phyloP scores from a whole-genome alignment of 352 stramenopile species.

The Aphanomyces astaci region DNA sequence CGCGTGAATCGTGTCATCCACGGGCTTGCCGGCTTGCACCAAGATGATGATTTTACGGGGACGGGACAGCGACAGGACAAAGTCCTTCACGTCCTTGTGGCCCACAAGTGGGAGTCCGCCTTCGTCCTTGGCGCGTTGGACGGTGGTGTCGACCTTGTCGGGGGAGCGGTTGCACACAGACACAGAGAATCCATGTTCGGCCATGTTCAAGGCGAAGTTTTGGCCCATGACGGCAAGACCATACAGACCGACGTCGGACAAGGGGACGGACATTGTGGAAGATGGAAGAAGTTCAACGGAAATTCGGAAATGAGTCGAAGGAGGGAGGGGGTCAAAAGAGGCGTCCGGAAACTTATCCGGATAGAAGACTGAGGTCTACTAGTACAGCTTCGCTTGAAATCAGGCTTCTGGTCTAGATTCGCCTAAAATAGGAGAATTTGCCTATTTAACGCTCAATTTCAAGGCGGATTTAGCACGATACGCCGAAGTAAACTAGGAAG shows the following conservation, averaged over 20 bases:
- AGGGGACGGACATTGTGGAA: conserved; percentile 35
- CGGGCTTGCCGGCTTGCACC: conserved; percentile 96
- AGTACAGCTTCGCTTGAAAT: background rate
- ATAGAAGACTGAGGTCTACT: background rate
- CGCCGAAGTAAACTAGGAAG: background rate
- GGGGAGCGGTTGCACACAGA: conserved; percentile 97
- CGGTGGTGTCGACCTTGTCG: conserved; percentile 94
- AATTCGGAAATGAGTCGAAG: conserved; percentile 19
- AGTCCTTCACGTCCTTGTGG: conserved; percentile 89
- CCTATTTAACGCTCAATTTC: background rate
- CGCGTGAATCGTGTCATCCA: conserved; percentile 86
- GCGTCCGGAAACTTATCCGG: conserved; percentile 10
- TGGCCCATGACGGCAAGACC: conserved; percentile 94
- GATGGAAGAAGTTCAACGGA: conserved; percentile 3
- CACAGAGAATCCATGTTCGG: conserved; percentile 93
- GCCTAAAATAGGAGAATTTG: background rate
- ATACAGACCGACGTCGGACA: conserved; percentile 85
- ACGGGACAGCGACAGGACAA: conserved; percentile 85
- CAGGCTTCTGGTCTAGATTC: background rate
- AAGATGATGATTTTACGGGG: conserved; percentile 98
- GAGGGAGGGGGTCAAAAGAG: background rate
- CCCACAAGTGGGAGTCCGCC: conserved; percentile 92
- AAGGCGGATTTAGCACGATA: background rate
- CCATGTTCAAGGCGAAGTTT: conserved; percentile 99
- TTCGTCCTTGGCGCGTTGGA: conserved; percentile 92